These are phyloP conservation scores for Rhododendron molle DNA, from an alignment of 148 eudicot species.

Conservation along the genomic window DNA sequence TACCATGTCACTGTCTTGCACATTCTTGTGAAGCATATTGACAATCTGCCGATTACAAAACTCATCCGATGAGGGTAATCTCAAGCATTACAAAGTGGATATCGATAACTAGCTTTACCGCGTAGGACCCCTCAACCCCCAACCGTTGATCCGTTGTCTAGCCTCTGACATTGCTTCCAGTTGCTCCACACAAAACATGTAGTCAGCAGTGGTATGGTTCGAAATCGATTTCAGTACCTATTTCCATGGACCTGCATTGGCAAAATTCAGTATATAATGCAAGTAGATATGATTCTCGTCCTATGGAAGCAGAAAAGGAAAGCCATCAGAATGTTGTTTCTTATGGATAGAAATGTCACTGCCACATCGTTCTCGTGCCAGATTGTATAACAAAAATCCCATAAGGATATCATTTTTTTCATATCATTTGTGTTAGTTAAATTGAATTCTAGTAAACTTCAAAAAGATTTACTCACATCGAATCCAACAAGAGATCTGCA, in stretches of 20 bases:
- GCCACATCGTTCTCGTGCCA: neutral
- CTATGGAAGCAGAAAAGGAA: neutral
- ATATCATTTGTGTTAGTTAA: neutral
- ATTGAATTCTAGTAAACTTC: neutral
- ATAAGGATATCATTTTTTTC: neutral
- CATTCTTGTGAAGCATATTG: neutral
- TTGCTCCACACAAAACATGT: neutral
- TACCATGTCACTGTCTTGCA: neutral
- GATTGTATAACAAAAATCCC: neutral
- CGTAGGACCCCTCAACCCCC: neutral
- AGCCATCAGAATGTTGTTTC: neutral
- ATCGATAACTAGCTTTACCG: neutral
- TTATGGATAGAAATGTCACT: neutral
- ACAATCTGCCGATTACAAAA: neutral
- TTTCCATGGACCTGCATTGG: slow-evolving; percentile 31
- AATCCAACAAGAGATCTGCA: slow-evolving; percentile 79
- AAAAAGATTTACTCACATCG: slow-evolving; percentile 41
- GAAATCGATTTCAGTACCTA: slow-evolving; percentile 17
- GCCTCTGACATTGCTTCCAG: neutral
- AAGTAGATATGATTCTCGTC: neutral
- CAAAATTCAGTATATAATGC: neutral
- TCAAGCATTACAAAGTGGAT: neutral
- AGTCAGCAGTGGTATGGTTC: neutral
- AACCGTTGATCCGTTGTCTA: neutral
- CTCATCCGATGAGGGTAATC: neutral